Evolutionary conservation across 352 stramenopile genomes (phyloP), one percentile per base, ranked within the genome.

Genomic region (Elongisporangium anandrum): DNA sequence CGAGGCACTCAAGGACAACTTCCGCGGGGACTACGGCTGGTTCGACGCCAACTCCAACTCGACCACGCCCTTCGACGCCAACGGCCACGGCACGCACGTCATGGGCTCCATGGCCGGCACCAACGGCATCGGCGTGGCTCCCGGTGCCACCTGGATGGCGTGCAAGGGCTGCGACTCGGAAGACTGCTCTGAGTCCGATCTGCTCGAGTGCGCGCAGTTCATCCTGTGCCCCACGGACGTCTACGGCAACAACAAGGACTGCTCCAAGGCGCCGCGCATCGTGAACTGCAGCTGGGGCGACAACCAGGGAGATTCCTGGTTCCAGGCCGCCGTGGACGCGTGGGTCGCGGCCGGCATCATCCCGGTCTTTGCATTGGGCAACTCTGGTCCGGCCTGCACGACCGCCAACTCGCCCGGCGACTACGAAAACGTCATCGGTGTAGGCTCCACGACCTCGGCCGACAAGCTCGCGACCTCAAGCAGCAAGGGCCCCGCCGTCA

Each of bases 11-110:
- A 65, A 55, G 8, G 65, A 57, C 49, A 81, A 79, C 57, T 85
- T 57, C 39, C 49, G 74, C 16, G 58, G 62, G 2, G 9, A 54
- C 13, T 75, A 83, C 52, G 73, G 73, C 21, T 85, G 66, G 69
- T 85, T 76, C 48, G 70, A 85, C 49, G 63, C 76, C 0, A 54
- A 39, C 10, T 54, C 59, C 21, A 66, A 77, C 49, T 67, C 61
- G 17, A 50, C 63, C 15, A 68, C 63, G 2, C 77, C 78, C 3
- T 83, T 56, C 26, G 77, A 87, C 50, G 45, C 54, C 10, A 76
- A 68, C 41, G 73, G 73, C 20, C 77, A 85, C 47, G 77, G 73
- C 23, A 83, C 77, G 0, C 77, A 87, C 62, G 79, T 69, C 10
- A 70, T 77, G 60, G 77, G 67, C 20, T 81, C 73, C 20, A 85